Conservation (phyloP, 1,284 basidiomycete genomes). For the Gymnopus androsaceus region DNA sequence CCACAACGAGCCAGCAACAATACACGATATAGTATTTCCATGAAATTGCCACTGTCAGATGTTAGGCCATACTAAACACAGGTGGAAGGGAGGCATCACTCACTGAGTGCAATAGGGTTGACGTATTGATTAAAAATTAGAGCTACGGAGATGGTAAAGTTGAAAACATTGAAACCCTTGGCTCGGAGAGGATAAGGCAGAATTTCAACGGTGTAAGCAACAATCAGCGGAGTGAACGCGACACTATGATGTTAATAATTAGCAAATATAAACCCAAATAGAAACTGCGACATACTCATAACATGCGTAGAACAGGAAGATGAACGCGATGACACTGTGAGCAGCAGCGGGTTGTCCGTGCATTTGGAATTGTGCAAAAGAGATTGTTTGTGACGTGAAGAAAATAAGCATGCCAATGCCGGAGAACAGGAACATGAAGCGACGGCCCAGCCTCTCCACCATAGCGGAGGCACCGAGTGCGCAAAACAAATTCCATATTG, state of each 20-base stretch:
- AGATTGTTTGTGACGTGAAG: slow-evolving; percentile 72
- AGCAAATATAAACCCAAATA: neutral
- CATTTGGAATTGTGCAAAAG: slow-evolving; percentile 62
- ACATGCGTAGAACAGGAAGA: slow-evolving; percentile 72
- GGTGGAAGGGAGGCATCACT: slow-evolving; percentile 5
- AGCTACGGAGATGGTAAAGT: slow-evolving; percentile 63
- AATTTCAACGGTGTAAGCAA: slow-evolving; percentile 77
- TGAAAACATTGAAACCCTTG: slow-evolving; percentile 77
- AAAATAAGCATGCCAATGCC: slow-evolving; percentile 60
- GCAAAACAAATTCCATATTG: slow-evolving; percentile 75
- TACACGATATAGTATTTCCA: slow-evolving; percentile 78
- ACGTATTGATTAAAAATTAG: slow-evolving; percentile 82
- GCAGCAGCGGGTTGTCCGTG: slow-evolving; percentile 45
- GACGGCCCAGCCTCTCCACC: slow-evolving; percentile 62
- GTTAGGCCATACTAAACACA: slow-evolving; percentile 11
- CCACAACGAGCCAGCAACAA: slow-evolving; percentile 66
- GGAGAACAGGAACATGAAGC: slow-evolving; percentile 66
- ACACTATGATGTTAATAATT: too few species aligned
- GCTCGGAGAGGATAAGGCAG: slow-evolving; percentile 72
- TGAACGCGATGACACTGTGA: slow-evolving; percentile 73
- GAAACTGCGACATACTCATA: slow-evolving; percentile 55
- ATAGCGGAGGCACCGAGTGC: slow-evolving; percentile 58
- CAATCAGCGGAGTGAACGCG: slow-evolving; percentile 74
- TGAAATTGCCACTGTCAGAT: slow-evolving; percentile 43
- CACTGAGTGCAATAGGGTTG: slow-evolving; percentile 68